phyloP scores from a whole-genome alignment of 2,329 filamentous ascomycete genomes.

The Tricladium varicosporioides region DNA sequence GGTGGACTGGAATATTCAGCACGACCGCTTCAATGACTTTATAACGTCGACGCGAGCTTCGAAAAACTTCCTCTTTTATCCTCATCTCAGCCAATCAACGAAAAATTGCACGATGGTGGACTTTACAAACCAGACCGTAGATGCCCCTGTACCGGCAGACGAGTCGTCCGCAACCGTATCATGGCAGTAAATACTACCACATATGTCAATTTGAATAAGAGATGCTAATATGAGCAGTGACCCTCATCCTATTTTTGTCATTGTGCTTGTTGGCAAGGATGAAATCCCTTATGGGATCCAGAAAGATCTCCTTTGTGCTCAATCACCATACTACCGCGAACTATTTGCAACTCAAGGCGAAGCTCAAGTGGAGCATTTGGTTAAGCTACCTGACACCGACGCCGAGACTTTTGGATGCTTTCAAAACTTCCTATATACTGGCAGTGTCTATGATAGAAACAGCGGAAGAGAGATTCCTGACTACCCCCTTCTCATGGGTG shows the following conservation, averaged over 20 bases:
- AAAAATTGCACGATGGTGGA: neutral
- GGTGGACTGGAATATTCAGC: neutral
- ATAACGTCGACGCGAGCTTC: neutral
- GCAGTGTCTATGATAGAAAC: slow-evolving; percentile 27
- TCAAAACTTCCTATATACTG: slow-evolving; percentile 31
- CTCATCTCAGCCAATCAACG: neutral
- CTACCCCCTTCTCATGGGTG: slow-evolving; percentile 27
- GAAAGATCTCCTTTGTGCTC: slow-evolving; percentile 30
- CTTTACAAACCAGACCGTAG: slow-evolving; percentile 24
- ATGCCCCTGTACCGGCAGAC: slow-evolving; percentile 24
- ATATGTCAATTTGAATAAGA: neutral
- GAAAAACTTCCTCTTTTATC: neutral
- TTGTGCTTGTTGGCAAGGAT: slow-evolving; percentile 28
- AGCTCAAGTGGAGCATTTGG: slow-evolving; percentile 24
- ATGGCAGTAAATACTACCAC: slow-evolving; percentile 28
- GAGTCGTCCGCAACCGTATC: slow-evolving; percentile 24
- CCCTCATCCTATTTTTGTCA: slow-evolving; percentile 31
- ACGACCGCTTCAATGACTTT: neutral
- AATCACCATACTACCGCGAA: slow-evolving; percentile 30
- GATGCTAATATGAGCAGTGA: slow-evolving; percentile 18
- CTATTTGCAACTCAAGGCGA: slow-evolving; percentile 20
- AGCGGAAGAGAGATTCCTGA: slow-evolving; percentile 23
- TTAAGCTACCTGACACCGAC: slow-evolving; percentile 27
- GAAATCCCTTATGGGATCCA: slow-evolving; percentile 32
- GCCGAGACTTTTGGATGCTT: slow-evolving; percentile 30